A percentile compares a stretch with the other conserved stretches of the same genome.
These are phyloP conservation scores for Ceratobasidium sp. DNA, from an alignment of 1,284 basidiomycete species.

Conservation along the genomic window DNA sequence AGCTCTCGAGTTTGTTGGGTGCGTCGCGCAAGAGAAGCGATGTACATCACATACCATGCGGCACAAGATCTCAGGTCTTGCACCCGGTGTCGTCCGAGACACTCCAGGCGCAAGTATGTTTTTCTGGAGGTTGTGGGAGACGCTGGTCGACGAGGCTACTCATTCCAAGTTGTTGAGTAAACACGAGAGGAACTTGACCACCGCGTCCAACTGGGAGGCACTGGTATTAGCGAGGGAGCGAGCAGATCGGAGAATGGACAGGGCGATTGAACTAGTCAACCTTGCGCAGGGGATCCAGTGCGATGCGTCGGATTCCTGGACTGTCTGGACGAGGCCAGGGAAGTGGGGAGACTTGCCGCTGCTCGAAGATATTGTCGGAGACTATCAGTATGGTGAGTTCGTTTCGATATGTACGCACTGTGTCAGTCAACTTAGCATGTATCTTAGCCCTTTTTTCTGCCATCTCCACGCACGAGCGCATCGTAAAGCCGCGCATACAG, in stretches of 20 bases:
- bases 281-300: slow-evolving; percentile 35
- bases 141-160: slow-evolving; percentile 6
- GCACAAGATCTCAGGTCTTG: not conserved
- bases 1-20: slow-evolving; percentile 33
- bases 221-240: not conserved
- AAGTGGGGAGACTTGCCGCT: slow-evolving; percentile 34
- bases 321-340: slow-evolving; percentile 11
- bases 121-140: slow-evolving; percentile 38
- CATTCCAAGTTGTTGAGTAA: not conserved
- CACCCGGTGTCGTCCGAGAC: slow-evolving; percentile 28
- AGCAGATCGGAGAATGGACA: slow-evolving; percentile 11
- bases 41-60: slow-evolving; percentile 35
- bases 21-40: slow-evolving; percentile 31
- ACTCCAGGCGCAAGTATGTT: slow-evolving; percentile 36
- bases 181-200: slow-evolving; percentile 7
- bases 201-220: slow-evolving; percentile 21
- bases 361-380: slow-evolving; percentile 23
- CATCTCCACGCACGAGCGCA: slow-evolving; percentile 21
- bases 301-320: slow-evolving; percentile 11
- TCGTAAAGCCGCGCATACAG: slow-evolving; percentile 30
- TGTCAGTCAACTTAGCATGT: not conserved
- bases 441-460: slow-evolving; percentile 21
- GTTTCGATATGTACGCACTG: not conserved
- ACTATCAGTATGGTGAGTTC: slow-evolving; percentile 32
- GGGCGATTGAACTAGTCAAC: slow-evolving; percentile 23